A percentile compares a stretch with the other conserved stretches of the same genome.
phyloP scores from a whole-genome alignment of 2,329 filamentous ascomycete genomes.

The Aspergillus carbonarius region DNA sequence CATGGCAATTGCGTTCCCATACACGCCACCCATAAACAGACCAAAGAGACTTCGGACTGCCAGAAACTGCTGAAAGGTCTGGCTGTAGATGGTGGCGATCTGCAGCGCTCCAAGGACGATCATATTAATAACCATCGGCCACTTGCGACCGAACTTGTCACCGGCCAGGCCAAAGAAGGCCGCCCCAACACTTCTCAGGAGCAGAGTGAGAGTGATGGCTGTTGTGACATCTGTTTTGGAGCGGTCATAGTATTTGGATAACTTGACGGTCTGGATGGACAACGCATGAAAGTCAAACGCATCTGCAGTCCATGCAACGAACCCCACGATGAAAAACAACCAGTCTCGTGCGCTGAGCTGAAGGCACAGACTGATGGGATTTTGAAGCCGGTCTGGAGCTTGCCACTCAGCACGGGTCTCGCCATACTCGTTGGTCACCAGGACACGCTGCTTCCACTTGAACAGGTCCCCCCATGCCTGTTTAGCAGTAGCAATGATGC shows the following conservation, averaged over 20 bases:
- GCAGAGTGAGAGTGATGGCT: conserved; percentile 61
- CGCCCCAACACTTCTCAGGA: conserved; percentile 73
- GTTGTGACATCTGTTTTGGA: conserved; percentile 70
- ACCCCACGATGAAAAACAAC: conserved; percentile 73
- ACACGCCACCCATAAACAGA: conserved; percentile 78
- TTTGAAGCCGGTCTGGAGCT: conserved; percentile 62
- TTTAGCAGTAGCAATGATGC: conserved; percentile 62
- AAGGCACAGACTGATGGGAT: conserved; percentile 68
- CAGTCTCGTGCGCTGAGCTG: conserved; percentile 66
- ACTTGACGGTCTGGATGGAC: conserved; percentile 73
- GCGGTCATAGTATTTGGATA: conserved; percentile 58
- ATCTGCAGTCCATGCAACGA: conserved; percentile 75
- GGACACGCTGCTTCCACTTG: conserved; percentile 71
- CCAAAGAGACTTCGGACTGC: conserved; percentile 72
- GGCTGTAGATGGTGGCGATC: conserved; percentile 74
- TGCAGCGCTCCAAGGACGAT: conserved; percentile 68
- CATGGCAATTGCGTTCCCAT: conserved; percentile 76
- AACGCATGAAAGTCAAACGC: conserved; percentile 83
- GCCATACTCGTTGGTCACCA: conserved; percentile 54
- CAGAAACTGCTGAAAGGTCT: conserved; percentile 71
- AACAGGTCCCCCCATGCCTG: conserved; percentile 66
- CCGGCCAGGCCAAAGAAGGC: conserved; percentile 73
- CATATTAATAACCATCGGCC: conserved; percentile 82
- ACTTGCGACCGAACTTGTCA: conserved; percentile 75
- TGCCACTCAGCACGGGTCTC: conserved; percentile 69